phyloP scores from a whole-genome alignment of 139 green algal species.

The Desmodesmus armatus region DNA sequence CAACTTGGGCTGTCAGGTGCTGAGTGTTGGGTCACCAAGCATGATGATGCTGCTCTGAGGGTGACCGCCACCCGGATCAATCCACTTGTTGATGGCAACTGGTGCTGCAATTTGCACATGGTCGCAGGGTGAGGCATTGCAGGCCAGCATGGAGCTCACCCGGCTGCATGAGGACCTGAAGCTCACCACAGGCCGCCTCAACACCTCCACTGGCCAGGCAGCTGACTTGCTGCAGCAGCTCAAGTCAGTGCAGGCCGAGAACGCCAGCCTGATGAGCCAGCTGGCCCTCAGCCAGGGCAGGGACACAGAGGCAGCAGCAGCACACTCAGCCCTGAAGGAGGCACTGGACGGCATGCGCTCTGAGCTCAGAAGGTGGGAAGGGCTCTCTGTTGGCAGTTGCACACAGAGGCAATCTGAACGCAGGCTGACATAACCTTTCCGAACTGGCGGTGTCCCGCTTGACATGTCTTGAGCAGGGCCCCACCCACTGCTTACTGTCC shows the following conservation, averaged over 20 bases:
- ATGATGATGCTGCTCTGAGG: too few relatives aligned
- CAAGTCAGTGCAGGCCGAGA: background rate
- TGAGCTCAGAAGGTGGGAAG: conserved; percentile 20
- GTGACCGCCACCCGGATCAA: too few relatives aligned
- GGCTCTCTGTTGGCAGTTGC: too few relatives aligned
- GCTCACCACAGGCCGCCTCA: conserved; percentile 6
- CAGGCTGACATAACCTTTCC: too few relatives aligned
- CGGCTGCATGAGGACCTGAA: conserved; percentile 41
- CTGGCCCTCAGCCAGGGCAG: background rate
- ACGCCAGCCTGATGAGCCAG: conserved; percentile 33
- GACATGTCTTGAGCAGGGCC: too few relatives aligned
- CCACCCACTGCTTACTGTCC: too few relatives aligned
- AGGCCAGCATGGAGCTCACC: conserved; percentile 34
- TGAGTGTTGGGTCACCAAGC: too few relatives aligned
- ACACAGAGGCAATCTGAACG: too few relatives aligned
- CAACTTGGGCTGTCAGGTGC: too few relatives aligned
- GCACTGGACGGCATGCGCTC: background rate
- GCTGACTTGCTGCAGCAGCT: conserved; percentile 47
- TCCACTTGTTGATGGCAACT: too few relatives aligned
- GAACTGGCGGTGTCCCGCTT: too few relatives aligned
- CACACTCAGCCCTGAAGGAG: background rate
- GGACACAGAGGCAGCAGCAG: background rate
- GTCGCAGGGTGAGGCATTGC: conserved; percentile 18
- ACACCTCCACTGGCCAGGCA: background rate
- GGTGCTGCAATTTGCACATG: too few relatives aligned